Evolutionary conservation across 768 basidiomycete species (phyloP), one percentile per base, ranked within the genome.

Genomic region (Amanita pseudoporphyria): DNA sequence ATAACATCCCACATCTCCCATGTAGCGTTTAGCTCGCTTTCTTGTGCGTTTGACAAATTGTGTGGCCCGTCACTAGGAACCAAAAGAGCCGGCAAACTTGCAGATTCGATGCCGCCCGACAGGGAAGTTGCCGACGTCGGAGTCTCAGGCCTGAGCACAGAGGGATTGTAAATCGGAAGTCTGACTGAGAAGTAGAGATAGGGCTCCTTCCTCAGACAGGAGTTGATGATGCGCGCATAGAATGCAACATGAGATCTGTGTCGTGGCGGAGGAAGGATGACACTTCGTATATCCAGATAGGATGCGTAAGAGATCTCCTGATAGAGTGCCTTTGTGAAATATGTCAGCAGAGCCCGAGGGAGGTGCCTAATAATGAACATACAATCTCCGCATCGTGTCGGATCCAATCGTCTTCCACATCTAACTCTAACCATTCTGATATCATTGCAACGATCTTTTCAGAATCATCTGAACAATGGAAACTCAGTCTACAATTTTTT

Each of bases 1-100:
- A 99, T 89, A 41, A 85, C 76, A 63, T 98, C 96, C 96, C 96
- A 99, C 81, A 94, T 95, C 63, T 98, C 96, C 95, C 96, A 99
- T 0, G 87, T 90, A 5, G 72, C 76, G 57, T 82, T 82, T 46
- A 87, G 67, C 53, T 83, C 78, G 7, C 67, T 70, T 55, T 81
- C 80, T 36, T 74, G 64, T 14, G 73, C 64, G 32, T 64, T 65
- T 14, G 66, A 57, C 9, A 67, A 59, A 16, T 53, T 65, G 40
- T 67, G 54, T 22, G 60, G 51, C 31, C 60, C 55, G 33, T 54
- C 58, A 52, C 67, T 66, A 0, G 71, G 65, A 5, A 75, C 58
- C 0, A 72, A 56, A 19, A 73, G 58, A 4, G 64, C 62, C 7
- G 72, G 74, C 2, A 67, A 58, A 7, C 56, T 44, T 28, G 57